Evolutionary conservation across 2,329 filamentous ascomycete species (phyloP), one percentile per base, ranked within the genome.

Genomic region (Beauveria medogensis): DNA sequence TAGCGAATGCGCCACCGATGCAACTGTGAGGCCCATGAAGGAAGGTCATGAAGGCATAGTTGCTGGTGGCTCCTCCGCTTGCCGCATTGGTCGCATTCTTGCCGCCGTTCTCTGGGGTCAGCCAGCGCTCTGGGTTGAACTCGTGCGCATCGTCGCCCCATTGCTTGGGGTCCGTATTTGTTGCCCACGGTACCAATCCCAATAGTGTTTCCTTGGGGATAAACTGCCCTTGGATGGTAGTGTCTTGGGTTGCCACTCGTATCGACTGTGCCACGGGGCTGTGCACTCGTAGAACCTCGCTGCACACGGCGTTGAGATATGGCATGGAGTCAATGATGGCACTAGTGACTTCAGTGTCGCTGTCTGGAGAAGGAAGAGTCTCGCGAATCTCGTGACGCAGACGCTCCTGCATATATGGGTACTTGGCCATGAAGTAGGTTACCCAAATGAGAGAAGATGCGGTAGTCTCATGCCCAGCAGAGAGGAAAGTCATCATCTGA

Each of bases 261-360:
- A 73, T 65, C 0, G 68, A 68, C 20, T 69, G 68, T 3, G 72
- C 69, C 6, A 70, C 74, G 2, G 77, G 76, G 3, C 74, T 67
- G 62, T 73, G 74, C 22, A 75, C 68, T 0, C 78, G 72, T 10
- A 80, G 64, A 0, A 75, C 70, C 64, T 81, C 78, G 62, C 69
- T 77, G 65, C 72, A 73, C 24, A 96, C 84, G 37, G 91, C 91
- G 69, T 90, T 85, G 50, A 94, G 83, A 71, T 93, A 96, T 3
- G 89, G 87, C 70, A 95, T 82, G 59, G 79, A 78, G 73, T 94
- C 90, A 65, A 93, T 82, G 63, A 87, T 80, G 5, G 68, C 60
- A 61, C 72, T 73, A 41, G 69, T 75, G n/a, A 70, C 69, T n/a
- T 71, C 67, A 40, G 67, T 65, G n/a, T 61, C 66, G 57, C 67